A percentile compares a stretch with the other conserved stretches of the same genome.
Evolutionary conservation across 148 eudicot genomes (phyloP).

Genomic region (Camellia japonica): DNA sequence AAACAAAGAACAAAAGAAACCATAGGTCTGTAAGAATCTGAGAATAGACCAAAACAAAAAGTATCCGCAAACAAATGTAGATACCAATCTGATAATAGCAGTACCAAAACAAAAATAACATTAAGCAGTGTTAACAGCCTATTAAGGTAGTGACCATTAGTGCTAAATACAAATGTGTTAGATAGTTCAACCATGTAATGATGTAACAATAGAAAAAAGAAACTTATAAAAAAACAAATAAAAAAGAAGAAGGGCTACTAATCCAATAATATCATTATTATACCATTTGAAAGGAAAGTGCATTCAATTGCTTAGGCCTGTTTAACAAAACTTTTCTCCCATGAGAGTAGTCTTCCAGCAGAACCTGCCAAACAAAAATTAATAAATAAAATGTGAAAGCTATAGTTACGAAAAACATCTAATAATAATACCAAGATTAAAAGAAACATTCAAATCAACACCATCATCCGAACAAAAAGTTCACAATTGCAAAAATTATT

Average conservation of each 20-base stretch:
- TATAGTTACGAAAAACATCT: not conserved
- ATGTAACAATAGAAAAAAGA: not conserved
- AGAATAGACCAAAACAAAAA: not conserved
- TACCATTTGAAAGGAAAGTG: constrained; percentile 77
- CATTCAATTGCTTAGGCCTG: constrained; percentile 93
- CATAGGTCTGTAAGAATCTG: not conserved
- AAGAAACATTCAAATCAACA: not conserved
- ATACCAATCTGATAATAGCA: not conserved
- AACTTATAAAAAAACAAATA: not conserved
- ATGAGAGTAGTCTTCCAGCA: constrained; percentile 50
- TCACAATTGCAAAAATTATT: not conserved
- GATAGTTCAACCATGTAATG: constrained; percentile 1
- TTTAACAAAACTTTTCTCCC: constrained; percentile 51
- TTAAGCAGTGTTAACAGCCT: not conserved
- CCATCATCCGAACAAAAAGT: not conserved
- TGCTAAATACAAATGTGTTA: not conserved
- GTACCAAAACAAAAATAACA: not conserved
- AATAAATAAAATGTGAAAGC: not conserved
- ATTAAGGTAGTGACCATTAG: not conserved
- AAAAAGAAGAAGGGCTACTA: too few relatives aligned
- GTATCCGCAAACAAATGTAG: not conserved
- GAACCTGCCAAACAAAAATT: constrained; percentile 46
- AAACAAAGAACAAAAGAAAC: not conserved
- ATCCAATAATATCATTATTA: constrained; percentile 10
- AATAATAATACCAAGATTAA: not conserved